Base-by-base conservation (phyloP, 148 eudicot genomes). In the Selenicereus undatus region DNA sequence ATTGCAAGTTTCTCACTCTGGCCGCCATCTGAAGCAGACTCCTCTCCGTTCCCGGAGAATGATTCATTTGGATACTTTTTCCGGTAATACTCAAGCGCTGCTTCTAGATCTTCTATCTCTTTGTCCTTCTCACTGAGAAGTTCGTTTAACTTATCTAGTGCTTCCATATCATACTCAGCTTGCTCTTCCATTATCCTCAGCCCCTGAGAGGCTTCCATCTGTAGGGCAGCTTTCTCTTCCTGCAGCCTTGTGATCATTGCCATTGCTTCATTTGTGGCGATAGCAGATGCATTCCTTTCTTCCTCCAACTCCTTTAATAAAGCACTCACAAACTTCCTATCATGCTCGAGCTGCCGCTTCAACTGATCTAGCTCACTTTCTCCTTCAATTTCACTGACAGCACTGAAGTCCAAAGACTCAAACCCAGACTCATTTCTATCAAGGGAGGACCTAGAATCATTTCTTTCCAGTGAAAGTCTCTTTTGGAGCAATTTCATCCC, bases 131-230 rank as follows among this genome's bases (percentile, higher is more conserved):
- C 94, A 0, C 83, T 75, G 54, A 97, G 86, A 81, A 91, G 83
- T 13, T 92, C 94, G 73, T 89, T 91, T 73, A 91, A 87, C 73
- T 89, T 91, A 71, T 94, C 94, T 56, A 97, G 88, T 14, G 93
- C 98, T 84, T 97, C 97, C 71, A 76, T 82, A 64, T 94, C 99
- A 74, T 92, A 97, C 81, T 97, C 98, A 18, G 95, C 95, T 90
- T 94, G 97, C 85, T 97, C 99, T 86, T 97, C 99, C 99, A 94
- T 91, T 95, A 94, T 90, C 84, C 99, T 88, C 43, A 94, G 74
- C 69, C 85, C 91, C n/a, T 97, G 99, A 78, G 92, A 87, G 70
- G 99, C 97, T 90, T 97, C 99, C 97, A 93, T 94, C 77, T 94
- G 90, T 5, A 97, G 81, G 32, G 99, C 86, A 8, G 99, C 94